These are phyloP conservation scores for Rhododendron vialii DNA, from an alignment of 148 eudicot genomes.

Conservation along the genomic window DNA sequence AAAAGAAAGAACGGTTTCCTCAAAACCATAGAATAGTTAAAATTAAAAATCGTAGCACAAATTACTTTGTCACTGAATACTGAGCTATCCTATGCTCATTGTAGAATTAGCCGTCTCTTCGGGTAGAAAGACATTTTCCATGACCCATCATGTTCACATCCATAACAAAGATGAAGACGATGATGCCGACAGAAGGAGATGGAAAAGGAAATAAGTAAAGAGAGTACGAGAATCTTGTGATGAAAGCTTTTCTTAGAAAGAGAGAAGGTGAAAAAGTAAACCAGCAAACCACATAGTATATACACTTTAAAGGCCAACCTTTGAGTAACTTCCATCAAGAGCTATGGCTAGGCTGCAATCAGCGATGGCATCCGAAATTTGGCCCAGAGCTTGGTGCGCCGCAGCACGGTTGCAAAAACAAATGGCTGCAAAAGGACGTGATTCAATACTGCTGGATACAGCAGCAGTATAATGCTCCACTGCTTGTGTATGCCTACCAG, in stretches of 20 bases:
- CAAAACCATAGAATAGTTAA: background rate
- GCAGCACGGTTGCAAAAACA: conserved; percentile 96
- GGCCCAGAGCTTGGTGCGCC: conserved; percentile 74
- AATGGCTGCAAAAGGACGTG: conserved; percentile 82
- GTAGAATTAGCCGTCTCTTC: background rate
- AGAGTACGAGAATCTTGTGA: background rate
- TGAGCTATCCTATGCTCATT: background rate
- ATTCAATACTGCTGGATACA: conserved; percentile 57
- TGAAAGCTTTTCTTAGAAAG: background rate
- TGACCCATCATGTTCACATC: background rate
- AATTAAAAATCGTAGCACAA: background rate
- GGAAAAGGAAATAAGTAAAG: background rate
- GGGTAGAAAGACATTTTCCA: background rate
- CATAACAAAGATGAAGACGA: background rate
- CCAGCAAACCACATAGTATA: background rate
- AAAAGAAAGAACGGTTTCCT: background rate
- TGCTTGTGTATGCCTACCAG: conserved; percentile 79
- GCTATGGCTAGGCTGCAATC: conserved; percentile 94
- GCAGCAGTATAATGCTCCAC: conserved; percentile 80
- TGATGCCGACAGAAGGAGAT: background rate
- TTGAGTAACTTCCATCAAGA: conserved; percentile 64
- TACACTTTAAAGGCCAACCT: conserved; percentile 40
- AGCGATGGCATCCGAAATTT: conserved; percentile 80
- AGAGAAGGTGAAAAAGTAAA: background rate
- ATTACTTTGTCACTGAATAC: background rate